Evolutionary conservation across 768 basidiomycete genomes (phyloP), one percentile per base, ranked within the genome.

Genomic region (Kwoniella dendrophila): DNA sequence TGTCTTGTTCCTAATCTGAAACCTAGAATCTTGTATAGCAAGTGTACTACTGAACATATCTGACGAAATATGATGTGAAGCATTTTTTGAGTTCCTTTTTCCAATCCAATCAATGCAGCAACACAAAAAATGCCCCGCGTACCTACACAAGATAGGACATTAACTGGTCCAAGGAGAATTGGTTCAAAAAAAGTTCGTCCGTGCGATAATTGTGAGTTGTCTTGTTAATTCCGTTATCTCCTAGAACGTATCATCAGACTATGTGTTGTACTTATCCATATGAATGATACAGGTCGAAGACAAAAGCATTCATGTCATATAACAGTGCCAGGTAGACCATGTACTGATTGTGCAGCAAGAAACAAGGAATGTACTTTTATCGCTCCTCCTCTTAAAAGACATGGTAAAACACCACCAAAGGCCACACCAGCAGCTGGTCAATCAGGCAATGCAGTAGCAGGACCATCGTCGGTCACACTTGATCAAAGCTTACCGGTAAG

Each of bases 271-370:
- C 43, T 44, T 20, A 44, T 44, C 45, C 26, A 29, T 48, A 5
- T 48, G 45, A 48, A n/a, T 44, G 10, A 12, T 22, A 26, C 10
- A 55, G 53, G 53, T 33, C 27, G 53, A 27, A 22, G 53, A 12
- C 53, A 55, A 20, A 55, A 55, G 36, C 53, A 55, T 30, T 55
- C 53, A 10, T 55, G 53, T 27, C 53, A 55, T 44, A 55, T 55
- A 14, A 55, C 18, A 3, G 36, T 33, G 3, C 53, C 53, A 10
- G 53, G 53, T 11, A 18, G 33, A 27, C 53, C 53, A 40, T 55
- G 53, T 32, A 55, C 53, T 7, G 53, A 55, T 4, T 55, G 53
- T 41, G 53, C 53, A 14, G 53, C 53, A 4, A 34, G 53, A 14
- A 44, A 55, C n/a, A 55, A 55, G 22, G 38, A 40, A 44, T 55